Evolutionary conservation across 495 filamentous ascomycete species (phyloP).

Genomic region (Hypoxylon intermedium): DNA sequence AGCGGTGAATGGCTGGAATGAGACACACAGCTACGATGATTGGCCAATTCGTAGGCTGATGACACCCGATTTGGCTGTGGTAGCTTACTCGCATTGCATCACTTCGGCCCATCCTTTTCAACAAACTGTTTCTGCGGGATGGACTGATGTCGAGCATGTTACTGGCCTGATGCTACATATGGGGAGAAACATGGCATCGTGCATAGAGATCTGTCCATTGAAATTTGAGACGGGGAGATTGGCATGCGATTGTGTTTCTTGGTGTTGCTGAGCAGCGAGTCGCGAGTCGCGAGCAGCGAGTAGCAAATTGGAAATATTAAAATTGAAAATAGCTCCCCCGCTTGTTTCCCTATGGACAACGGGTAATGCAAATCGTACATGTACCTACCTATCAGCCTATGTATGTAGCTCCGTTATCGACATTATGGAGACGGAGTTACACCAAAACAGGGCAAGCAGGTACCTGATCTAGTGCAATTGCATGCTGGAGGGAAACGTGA

Average conservation of each 20-base stretch:
- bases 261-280: too few relatives aligned
- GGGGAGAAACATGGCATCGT: neutral
- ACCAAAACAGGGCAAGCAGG: neutral
- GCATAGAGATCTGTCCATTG: too few relatives aligned
- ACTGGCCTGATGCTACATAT: conserved; percentile 25
- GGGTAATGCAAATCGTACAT: conserved; percentile 10
- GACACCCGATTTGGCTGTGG: conserved; percentile 17
- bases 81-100: conserved; percentile 37
- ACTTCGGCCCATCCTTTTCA: neutral
- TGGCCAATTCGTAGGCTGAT: conserved; percentile 34
- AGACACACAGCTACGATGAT: conserved; percentile 11
- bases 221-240: neutral
- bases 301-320: neutral
- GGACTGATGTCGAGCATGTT: conserved; percentile 20
- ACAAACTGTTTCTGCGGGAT: conserved; percentile 6
- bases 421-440: conserved; percentile 7
- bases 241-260: neutral
- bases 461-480: neutral
- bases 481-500: neutral
- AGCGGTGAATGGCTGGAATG: conserved; percentile 34
- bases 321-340: conserved; percentile 3
- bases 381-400: too few relatives aligned
- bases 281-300: neutral
- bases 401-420: conserved; percentile 22
- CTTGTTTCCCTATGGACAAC: neutral